A percentile compares a stretch with the other conserved stretches of the same genome.
Conservation (phyloP, 1,139 yeast species). For the Lodderomyces jiufengensis region DNA sequence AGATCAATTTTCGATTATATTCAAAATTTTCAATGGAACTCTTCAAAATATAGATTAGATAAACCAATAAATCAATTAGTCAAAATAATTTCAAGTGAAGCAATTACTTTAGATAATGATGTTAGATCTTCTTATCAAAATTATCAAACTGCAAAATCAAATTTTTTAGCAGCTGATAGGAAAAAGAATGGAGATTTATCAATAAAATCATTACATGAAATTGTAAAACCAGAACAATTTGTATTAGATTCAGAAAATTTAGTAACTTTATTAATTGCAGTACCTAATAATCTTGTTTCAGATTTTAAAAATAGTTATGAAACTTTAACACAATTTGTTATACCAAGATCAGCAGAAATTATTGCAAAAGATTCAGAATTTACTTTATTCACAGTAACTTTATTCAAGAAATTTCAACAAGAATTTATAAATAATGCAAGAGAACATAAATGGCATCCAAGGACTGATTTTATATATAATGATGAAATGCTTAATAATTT, state of each 20-base stretch:
- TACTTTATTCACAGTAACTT: slow-evolving; percentile 68
- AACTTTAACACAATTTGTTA: slow-evolving; percentile 73
- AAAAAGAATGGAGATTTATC: slow-evolving; percentile 92
- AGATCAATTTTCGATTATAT: slow-evolving; percentile 57
- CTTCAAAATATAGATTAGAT: slow-evolving; percentile 80
- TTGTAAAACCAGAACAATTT: slow-evolving; percentile 81
- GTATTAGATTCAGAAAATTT: slow-evolving; percentile 83
- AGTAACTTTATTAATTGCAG: slow-evolving; percentile 79
- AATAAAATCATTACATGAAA: slow-evolving; percentile 83
- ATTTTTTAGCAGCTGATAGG: slow-evolving; percentile 82
- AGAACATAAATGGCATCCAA: slow-evolving; percentile 87
- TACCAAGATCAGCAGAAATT: slow-evolving; percentile 80
- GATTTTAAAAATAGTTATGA: slow-evolving; percentile 73
- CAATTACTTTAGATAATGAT: slow-evolving; percentile 77
- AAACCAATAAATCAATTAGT: slow-evolving; percentile 77
- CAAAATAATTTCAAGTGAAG: slow-evolving; percentile 67
- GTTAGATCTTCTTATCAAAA: slow-evolving; percentile 65
- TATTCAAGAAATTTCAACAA: slow-evolving; percentile 75
- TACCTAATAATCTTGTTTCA: slow-evolving; percentile 61
- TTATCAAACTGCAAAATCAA: slow-evolving; percentile 80
- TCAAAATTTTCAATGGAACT: slow-evolving; percentile 81
- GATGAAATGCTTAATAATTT: slow-evolving; percentile 70
- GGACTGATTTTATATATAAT: slow-evolving; percentile 81
- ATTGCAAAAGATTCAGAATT: slow-evolving; percentile 74
- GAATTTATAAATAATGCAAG: slow-evolving; percentile 71